These are phyloP conservation scores for Metarhizium sp. DNA, from an alignment of 2,329 filamentous ascomycete genomes.

Conservation along the genomic window DNA sequence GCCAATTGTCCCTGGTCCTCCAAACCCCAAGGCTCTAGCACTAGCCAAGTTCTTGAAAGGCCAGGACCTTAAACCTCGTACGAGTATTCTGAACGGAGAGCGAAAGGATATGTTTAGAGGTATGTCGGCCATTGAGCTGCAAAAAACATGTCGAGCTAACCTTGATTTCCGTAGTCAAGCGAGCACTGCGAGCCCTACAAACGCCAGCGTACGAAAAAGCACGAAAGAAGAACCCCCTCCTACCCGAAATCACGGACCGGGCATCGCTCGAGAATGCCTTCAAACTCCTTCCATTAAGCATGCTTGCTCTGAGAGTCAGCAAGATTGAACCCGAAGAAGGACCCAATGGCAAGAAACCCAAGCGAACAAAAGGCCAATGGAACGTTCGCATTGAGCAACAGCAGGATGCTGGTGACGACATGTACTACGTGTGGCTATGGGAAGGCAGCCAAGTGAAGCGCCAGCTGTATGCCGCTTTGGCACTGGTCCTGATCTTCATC, in stretches of 20 bases:
- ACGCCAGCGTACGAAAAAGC: constrained; percentile 87
- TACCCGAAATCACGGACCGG: constrained; percentile 82
- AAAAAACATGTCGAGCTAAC: not conserved
- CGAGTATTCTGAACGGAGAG: constrained; percentile 90
- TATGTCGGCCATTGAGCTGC: constrained; percentile 25
- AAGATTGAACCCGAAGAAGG: constrained; percentile 66
- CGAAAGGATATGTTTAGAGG: constrained; percentile 97
- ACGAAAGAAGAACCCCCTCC: constrained; percentile 76
- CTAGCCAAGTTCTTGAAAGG: constrained; percentile 78
- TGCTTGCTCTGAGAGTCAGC: constrained; percentile 81
- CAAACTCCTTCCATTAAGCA: constrained; percentile 87
- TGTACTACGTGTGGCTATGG: constrained; percentile 96
- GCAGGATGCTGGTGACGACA: constrained; percentile 76
- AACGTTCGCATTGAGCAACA: constrained; percentile 93
- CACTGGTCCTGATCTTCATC: constrained; percentile 73
- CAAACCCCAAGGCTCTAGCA: constrained; percentile 80
- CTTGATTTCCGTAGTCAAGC: constrained; percentile 63
- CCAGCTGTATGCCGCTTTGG: constrained; percentile 81
- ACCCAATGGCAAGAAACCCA: constrained; percentile 56
- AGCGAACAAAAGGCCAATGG: constrained; percentile 93
- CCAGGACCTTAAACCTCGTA: constrained; percentile 81
- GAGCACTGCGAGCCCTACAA: constrained; percentile 81
- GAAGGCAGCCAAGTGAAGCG: constrained; percentile 91
- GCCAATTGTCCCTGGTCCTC: constrained; percentile 67
- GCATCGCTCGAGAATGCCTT: constrained; percentile 86